Percentiles rank a stretch among this genome's conserved stretches.
Evolutionary conservation across 2,329 filamentous ascomycete species (phyloP).

Genomic region (Penicillium sp.): DNA sequence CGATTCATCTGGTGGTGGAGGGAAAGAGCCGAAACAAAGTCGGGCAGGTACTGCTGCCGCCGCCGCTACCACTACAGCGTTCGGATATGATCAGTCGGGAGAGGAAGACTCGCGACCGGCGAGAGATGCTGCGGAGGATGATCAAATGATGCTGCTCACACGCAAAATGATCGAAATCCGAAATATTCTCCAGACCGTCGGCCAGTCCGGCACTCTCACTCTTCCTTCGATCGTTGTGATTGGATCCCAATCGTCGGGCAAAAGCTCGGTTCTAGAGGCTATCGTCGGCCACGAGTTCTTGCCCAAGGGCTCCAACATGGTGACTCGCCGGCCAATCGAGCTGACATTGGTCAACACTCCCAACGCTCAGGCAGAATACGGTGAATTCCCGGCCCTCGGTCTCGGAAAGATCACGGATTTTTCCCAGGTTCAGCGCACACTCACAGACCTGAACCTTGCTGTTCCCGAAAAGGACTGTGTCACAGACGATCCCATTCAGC

Average conservation of each 20-base stretch:
- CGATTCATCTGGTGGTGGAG: slow-evolving; percentile 44
- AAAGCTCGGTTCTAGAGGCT: slow-evolving; percentile 93
- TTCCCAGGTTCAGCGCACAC: slow-evolving; percentile 73
- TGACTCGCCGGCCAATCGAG: slow-evolving; percentile 92
- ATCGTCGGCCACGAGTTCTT: slow-evolving; percentile 98
- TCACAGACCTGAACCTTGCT: slow-evolving; percentile 91
- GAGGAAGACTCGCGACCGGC: slow-evolving; percentile 59
- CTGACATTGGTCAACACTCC: slow-evolving; percentile 94
- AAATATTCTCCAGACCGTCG: slow-evolving; percentile 84
- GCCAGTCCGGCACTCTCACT: slow-evolving; percentile 82
- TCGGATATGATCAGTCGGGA: slow-evolving; percentile 69
- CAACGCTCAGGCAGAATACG: slow-evolving; percentile 80
- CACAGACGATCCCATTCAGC: slow-evolving; percentile 92
- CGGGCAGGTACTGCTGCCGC: slow-evolving; percentile 57
- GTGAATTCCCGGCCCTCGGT: slow-evolving; percentile 90
- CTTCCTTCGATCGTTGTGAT: slow-evolving; percentile 98
- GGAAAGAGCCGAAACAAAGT: slow-evolving; percentile 54
- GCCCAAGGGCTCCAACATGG: slow-evolving; percentile 98
- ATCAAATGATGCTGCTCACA: slow-evolving; percentile 99
- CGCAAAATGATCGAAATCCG: slow-evolving; percentile 99
- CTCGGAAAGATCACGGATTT: slow-evolving; percentile 91
- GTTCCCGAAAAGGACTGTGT: slow-evolving; percentile 90
- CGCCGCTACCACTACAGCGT: slow-evolving; percentile 69
- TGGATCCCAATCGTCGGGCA: slow-evolving; percentile 95
- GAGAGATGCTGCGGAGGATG: slow-evolving; percentile 73